Percentiles rank a stretch among this genome's conserved stretches.
These are phyloP conservation scores for Fusarium proliferatum DNA, from an alignment of 2,329 filamentous ascomycete genomes.

Conservation along the genomic window DNA sequence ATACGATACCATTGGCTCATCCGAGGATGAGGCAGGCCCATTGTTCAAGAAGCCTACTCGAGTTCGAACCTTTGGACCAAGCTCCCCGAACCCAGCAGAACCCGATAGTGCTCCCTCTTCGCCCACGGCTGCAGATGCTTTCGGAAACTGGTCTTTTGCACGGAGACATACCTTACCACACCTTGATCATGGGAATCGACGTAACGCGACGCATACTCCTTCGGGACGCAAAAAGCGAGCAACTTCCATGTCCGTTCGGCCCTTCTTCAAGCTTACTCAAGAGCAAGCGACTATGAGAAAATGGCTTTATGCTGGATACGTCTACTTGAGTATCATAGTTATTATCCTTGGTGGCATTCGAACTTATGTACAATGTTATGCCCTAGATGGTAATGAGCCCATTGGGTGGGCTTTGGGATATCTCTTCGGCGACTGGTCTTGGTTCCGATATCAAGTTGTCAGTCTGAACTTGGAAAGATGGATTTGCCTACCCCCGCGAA, in stretches of 20 bases:
- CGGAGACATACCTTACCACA: conserved; percentile 66
- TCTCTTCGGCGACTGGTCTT: conserved; percentile 80
- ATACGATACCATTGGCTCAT: conserved; percentile 48
- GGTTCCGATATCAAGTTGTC: conserved; percentile 78
- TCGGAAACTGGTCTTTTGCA: conserved; percentile 38
- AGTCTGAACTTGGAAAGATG: conserved; percentile 76
- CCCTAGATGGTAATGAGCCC: conserved; percentile 79
- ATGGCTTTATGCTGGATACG: conserved; percentile 84
- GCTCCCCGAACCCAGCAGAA: conserved; percentile 12
- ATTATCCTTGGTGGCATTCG: conserved; percentile 79
- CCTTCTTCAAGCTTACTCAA: conserved; percentile 84
- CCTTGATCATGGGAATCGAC: conserved; percentile 48
- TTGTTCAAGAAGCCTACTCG: conserved; percentile 35
- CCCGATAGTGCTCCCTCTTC: conserved; percentile 33
- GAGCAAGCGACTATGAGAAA: conserved; percentile 80
- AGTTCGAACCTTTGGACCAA: conserved; percentile 48
- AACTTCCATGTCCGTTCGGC: conserved; percentile 71
- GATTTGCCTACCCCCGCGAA: conserved; percentile 74
- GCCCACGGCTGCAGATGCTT: conserved; percentile 30
- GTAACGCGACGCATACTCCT: conserved; percentile 64
- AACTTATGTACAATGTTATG: conserved; percentile 72
- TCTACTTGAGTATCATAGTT: conserved; percentile 74
- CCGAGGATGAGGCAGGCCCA: conserved; percentile 47
- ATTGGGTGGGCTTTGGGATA: conserved; percentile 95
- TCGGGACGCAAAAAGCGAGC: conserved; percentile 74